Evolutionary conservation across 345 rosid genomes (phyloP).

Genomic region (Lepidium africanum): DNA sequence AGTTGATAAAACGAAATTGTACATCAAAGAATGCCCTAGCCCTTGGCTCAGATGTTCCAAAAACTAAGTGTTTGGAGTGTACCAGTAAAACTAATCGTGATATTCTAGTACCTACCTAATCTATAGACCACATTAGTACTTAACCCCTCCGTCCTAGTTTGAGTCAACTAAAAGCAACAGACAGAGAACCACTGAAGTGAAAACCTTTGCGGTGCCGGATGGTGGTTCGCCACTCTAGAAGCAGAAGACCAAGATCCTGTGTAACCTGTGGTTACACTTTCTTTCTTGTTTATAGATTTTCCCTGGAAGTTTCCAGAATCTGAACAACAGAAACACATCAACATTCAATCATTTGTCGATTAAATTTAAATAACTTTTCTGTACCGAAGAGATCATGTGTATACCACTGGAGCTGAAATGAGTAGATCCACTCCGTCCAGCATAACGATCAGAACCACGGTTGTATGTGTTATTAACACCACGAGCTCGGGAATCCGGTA

Average conservation of each 20-base stretch:
- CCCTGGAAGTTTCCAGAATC: constrained; percentile 53
- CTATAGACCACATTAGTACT: not conserved
- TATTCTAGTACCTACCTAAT: not conserved
- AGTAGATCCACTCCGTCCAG: constrained; percentile 48
- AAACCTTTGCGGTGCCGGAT: constrained; percentile 47
- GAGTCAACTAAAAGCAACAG: not conserved
- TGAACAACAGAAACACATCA: constrained; percentile 27
- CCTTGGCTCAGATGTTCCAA: not conserved
- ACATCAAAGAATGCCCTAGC: not conserved
- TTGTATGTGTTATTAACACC: constrained; percentile 41
- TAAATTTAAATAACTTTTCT: not conserved
- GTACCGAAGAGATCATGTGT: constrained; percentile 4
- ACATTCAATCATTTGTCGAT: constrained; percentile 18
- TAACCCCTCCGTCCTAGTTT: not conserved
- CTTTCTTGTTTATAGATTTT: constrained; percentile 67
- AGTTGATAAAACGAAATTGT: not conserved
- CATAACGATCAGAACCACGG: constrained; percentile 71
- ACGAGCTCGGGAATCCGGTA: constrained; percentile 52
- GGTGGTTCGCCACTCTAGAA: constrained; percentile 33
- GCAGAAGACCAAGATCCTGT: constrained; percentile 46
- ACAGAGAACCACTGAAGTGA: constrained; percentile 1
- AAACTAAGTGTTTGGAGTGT: not conserved
- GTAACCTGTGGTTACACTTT: constrained; percentile 59
- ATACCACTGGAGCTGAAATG: constrained; percentile 51
- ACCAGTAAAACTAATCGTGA: not conserved